Conservation (phyloP, 2,329 filamentous ascomycete species). For the Aspergillus sp. region DNA sequence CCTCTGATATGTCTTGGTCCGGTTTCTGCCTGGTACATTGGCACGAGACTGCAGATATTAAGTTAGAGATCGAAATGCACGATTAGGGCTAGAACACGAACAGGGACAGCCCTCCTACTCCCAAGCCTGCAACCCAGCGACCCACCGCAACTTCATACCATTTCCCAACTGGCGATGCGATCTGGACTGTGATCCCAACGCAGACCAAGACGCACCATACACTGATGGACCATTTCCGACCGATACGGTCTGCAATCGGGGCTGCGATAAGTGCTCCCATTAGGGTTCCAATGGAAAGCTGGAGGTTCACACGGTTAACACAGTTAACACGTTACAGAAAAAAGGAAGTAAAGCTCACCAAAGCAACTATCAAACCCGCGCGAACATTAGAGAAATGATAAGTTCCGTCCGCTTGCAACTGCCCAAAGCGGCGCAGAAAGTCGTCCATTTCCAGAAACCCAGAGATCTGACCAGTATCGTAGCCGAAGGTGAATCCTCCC, state of each 20-base stretch:
- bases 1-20: slow-evolving; percentile 47
- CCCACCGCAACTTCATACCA: slow-evolving; percentile 46
- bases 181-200: slow-evolving; percentile 45
- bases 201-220: slow-evolving; percentile 41
- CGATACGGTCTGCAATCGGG: slow-evolving; percentile 43
- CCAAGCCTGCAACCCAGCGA: slow-evolving; percentile 44
- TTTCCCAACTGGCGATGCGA: slow-evolving; percentile 34
- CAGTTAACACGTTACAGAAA: no score
- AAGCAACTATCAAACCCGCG: slow-evolving; percentile 42
- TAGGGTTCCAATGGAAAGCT: slow-evolving; percentile 46
- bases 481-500: slow-evolving; percentile 46
- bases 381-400: slow-evolving; percentile 43
- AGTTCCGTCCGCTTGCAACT: slow-evolving; percentile 27
- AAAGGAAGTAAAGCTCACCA: slow-evolving; percentile 27
- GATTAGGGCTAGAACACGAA: background rate
- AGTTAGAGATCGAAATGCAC: background rate
- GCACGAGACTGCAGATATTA: slow-evolving; percentile 29
- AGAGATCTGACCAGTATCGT: slow-evolving; percentile 46
- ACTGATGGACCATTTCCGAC: slow-evolving; percentile 43
- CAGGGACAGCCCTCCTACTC: slow-evolving; percentile 43
- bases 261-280: slow-evolving; percentile 43
- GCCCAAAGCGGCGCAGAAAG: slow-evolving; percentile 40
- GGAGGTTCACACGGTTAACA: background rate
- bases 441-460: slow-evolving; percentile 44
- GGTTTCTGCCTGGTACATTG: slow-evolving; percentile 48